Percentiles rank a stretch among this genome's conserved stretches.
phyloP scores from a whole-genome alignment of 768 basidiomycete genomes.

The Phylloporus scabripes region DNA sequence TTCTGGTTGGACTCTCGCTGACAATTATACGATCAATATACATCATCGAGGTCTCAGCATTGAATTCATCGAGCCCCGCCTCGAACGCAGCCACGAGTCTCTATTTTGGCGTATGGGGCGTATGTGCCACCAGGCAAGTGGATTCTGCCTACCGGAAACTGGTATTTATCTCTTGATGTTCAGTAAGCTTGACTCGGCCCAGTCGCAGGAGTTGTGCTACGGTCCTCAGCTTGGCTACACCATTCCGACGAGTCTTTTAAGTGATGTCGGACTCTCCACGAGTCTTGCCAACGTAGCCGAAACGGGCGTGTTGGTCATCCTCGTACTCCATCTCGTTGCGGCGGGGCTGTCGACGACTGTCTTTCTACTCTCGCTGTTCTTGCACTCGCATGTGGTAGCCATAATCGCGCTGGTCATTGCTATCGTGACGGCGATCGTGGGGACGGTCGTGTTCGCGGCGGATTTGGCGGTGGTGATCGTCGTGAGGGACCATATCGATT shows the following conservation, averaged over 20 bases:
- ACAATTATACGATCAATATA: conserved; percentile 70
- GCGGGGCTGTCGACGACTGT: conserved; percentile 54
- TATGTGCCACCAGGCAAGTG: conserved; percentile 56
- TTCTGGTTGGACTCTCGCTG: conserved; percentile 70
- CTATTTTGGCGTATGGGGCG: conserved; percentile 79
- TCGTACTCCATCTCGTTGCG: conserved; percentile 65
- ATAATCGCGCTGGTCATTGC: conserved; percentile 55
- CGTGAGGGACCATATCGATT: conserved; percentile 40
- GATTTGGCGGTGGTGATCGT: conserved; percentile 60
- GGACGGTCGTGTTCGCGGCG: conserved; percentile 49
- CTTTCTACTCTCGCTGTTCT: conserved; percentile 50
- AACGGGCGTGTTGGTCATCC: conserved; percentile 45
- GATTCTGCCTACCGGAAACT: neutral
- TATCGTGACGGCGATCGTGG: conserved; percentile 52
- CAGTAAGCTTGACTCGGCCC: conserved; percentile 7
- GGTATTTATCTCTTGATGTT: neutral
- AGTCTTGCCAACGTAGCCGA: conserved; percentile 43
- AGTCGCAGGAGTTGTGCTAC: conserved; percentile 42
- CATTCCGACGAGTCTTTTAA: conserved; percentile 44
- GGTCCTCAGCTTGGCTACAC: conserved; percentile 66
- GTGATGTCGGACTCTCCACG: conserved; percentile 40
- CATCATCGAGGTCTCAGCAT: conserved; percentile 44
- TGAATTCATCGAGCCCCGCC: conserved; percentile 26
- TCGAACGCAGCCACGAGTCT: conserved; percentile 56
- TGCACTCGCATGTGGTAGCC: conserved; percentile 48